phyloP scores from a whole-genome alignment of 805 yeast genomes.

The Pichia rugopelliculosa region DNA sequence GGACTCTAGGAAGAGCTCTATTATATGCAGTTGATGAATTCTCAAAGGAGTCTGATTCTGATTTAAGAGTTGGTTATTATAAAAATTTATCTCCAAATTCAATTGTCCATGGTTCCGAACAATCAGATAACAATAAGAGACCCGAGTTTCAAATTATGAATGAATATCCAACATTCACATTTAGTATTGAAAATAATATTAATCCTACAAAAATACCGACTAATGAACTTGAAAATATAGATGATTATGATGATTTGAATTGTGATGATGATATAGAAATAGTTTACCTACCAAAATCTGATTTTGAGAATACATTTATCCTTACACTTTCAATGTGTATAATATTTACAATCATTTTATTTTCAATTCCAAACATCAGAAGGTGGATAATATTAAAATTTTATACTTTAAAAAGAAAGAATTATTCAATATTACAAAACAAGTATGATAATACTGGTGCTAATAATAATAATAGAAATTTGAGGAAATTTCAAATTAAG shows the following conservation, averaged over 20 bases:
- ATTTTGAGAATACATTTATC: background rate
- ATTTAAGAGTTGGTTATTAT: conserved; percentile 36
- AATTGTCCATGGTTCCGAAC: conserved; percentile 50
- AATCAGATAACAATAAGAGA: conserved; percentile 31
- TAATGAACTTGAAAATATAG: background rate
- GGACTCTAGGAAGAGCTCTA: conserved; percentile 84
- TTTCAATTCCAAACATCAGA: background rate
- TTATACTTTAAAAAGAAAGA: background rate
- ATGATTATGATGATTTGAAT: conserved; percentile 4
- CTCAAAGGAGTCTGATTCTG: conserved; percentile 15
- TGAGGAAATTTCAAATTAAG: conserved; percentile 5
- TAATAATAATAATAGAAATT: background rate
- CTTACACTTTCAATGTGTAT: background rate
- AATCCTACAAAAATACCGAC: background rate
- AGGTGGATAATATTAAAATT: background rate
- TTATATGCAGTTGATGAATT: conserved; percentile 52
- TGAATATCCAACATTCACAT: conserved; percentile 12
- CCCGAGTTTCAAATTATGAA: conserved; percentile 32
- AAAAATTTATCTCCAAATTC: conserved; percentile 41
- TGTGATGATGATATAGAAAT: conserved; percentile 2
- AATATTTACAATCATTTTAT: background rate
- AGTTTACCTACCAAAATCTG: background rate
- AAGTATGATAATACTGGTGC: background rate
- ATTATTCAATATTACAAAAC: background rate
- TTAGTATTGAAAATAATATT: background rate